Evolutionary conservation across 768 basidiomycete species (phyloP), one percentile per base, ranked within the genome.

Genomic region (Pulveroboletus sp.): DNA sequence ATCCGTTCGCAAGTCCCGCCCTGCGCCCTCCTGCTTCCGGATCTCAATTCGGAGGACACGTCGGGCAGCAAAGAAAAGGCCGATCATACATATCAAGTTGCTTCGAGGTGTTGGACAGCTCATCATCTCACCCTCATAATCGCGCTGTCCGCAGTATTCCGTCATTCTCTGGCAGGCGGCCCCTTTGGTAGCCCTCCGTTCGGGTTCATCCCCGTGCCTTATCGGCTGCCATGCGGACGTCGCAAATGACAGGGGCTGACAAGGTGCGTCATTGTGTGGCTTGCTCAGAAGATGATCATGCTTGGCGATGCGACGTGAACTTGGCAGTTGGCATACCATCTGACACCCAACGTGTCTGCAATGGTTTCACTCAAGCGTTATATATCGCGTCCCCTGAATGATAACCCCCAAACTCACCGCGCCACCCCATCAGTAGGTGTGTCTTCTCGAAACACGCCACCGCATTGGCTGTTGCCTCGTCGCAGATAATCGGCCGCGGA

Each of bases 1-100:
- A 64, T 62, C 61, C 61, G 61, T 45, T 47, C 60, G 54, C 62
- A 61, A 46, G 51, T 64, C 46, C 55, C 49, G 38, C 46, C 31
- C 19, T 35, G 44, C 43, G 19, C 33, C 13, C 31, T 27, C 41
- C 36, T 20, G 10, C 29, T 5, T 36, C 49, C 61, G 62, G 61
- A 62, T 64, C 62, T 61, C 56, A 49, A 48, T 46, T 52, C 52
- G 53, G 50, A 45, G 20, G 37, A 38, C 51, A 47, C 35, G 38
- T 25, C 41, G 45, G 45, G 36, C 10, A 35, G 34, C 34, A 17
- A 23, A 38, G 58, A 34, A 53, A 50, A 48, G 47, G 40, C 60
- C 60, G 54, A 62, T 62, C 53, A 53, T 43, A 43, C 14, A 37
- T 21, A 37, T 21, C 20, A 37, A 47, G 27, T 42, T n/a, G 38